A percentile compares a stretch with the other conserved stretches of the same genome.
phyloP scores from a whole-genome alignment of 2,329 filamentous ascomycete species.

The Aspergillus sp. region DNA sequence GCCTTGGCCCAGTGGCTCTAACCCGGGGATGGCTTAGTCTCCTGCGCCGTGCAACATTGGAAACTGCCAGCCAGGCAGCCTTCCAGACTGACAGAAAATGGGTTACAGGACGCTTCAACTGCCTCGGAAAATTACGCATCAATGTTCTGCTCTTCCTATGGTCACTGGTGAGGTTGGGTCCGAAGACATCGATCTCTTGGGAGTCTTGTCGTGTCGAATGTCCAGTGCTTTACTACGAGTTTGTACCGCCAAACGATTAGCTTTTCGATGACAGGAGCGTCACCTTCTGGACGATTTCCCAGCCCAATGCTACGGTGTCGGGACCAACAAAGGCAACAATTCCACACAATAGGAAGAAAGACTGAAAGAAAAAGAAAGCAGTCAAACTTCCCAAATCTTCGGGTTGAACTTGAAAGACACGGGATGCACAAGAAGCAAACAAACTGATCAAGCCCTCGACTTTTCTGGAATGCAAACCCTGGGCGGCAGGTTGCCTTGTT shows the following conservation, averaged over 20 bases:
- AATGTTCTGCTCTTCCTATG: background rate
- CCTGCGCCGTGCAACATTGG: constrained; percentile 21
- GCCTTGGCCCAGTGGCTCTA: constrained; percentile 20
- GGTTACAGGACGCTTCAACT: background rate
- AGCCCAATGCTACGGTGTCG: background rate
- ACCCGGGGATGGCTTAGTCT: constrained; percentile 23
- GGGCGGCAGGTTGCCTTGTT: background rate
- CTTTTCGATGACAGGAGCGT: constrained; percentile 4
- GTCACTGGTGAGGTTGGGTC: background rate
- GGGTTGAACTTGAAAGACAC: background rate
- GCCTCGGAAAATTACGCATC: background rate
- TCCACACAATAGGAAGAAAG: constrained; percentile 8
- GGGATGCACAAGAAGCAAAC: constrained; percentile 10
- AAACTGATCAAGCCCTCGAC: background rate
- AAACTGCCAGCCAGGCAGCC: constrained; percentile 9
- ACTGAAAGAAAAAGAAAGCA: constrained; percentile 3
- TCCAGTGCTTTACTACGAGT: background rate
- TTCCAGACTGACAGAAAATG: constrained; percentile 9
- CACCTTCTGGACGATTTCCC: background rate
- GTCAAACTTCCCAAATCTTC: constrained; percentile 3
- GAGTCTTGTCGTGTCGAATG: background rate
- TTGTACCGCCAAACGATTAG: background rate
- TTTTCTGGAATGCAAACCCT: constrained; percentile 8
- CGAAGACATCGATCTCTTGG: background rate
- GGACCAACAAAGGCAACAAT: constrained; percentile 9